phyloP scores from a whole-genome alignment of 371 early-diverging fungal genomes.

The Capillidium rhysosporum region DNA sequence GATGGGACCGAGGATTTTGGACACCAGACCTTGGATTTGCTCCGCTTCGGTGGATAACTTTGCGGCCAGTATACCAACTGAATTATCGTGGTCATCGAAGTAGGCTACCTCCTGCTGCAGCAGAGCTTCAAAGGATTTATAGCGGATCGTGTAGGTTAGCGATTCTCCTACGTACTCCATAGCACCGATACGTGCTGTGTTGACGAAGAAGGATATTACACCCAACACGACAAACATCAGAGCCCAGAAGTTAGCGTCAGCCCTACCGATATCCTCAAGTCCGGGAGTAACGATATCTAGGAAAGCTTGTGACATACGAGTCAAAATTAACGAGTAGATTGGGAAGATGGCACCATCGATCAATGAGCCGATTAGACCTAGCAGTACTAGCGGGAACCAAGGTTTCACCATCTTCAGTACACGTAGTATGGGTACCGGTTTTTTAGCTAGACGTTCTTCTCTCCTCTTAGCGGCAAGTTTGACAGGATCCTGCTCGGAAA shows the following conservation, averaged over 20 bases:
- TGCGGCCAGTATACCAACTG: slow-evolving; percentile 58
- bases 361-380: slow-evolving; percentile 20
- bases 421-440: slow-evolving; percentile 12
- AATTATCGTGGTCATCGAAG: slow-evolving; percentile 47
- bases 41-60: slow-evolving; percentile 63
- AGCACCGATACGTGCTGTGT: slow-evolving; percentile 16
- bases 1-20: slow-evolving; percentile 6
- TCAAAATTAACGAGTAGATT: slow-evolving; percentile 24
- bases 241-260: slow-evolving; percentile 45
- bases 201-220: slow-evolving; percentile 22
- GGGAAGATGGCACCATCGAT: slow-evolving; percentile 30
- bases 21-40: slow-evolving; percentile 26
- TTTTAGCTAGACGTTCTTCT: slow-evolving; percentile 2
- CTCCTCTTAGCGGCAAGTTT: not conserved
- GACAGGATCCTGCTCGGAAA: not conserved
- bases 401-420: slow-evolving; percentile 9
- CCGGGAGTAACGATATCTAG: not conserved
- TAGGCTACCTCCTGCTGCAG: slow-evolving; percentile 47
- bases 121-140: slow-evolving; percentile 23
- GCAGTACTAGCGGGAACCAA: slow-evolving; percentile 9
- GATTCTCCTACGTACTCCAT: slow-evolving; percentile 30
- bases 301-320: slow-evolving; percentile 20
- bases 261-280: not conserved
- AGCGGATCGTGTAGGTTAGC: slow-evolving; percentile 36
- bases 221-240: slow-evolving; percentile 52